Conservation (phyloP, 495 filamentous ascomycete species). For the Neurospora sp. region DNA sequence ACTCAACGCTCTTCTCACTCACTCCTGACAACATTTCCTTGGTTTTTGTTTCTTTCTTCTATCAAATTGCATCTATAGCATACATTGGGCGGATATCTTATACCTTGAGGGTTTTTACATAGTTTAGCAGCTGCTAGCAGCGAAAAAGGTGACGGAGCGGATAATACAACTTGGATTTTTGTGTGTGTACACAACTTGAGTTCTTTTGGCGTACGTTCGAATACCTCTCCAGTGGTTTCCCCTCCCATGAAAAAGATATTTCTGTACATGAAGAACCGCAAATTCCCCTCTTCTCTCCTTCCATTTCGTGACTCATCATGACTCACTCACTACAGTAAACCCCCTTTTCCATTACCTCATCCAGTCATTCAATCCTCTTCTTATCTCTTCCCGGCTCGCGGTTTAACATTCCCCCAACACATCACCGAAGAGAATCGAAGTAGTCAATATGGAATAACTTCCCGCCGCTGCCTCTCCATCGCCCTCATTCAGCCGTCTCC, state of each 20-base stretch:
- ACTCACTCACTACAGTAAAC: neutral
- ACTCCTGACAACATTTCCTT: neutral
- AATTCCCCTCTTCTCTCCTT: neutral
- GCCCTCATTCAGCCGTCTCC: neutral
- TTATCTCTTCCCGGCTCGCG: neutral
- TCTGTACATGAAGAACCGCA: too few relatives aligned
- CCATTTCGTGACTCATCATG: neutral
- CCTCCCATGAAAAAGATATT: too few relatives aligned
- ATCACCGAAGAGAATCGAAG: neutral
- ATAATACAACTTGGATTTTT: neutral
- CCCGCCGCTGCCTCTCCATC: neutral
- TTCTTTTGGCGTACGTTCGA: too few relatives aligned
- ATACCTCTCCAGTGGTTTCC: too few relatives aligned
- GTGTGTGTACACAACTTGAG: neutral
- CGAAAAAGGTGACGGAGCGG: neutral
- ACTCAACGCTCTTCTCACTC: neutral
- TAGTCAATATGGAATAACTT: neutral
- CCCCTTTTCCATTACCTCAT: neutral
- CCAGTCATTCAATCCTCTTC: neutral
- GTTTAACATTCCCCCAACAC: neutral
- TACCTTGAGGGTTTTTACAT: neutral
- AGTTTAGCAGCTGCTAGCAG: neutral
- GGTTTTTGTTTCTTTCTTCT: neutral
- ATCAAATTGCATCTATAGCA: neutral
- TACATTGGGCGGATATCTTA: neutral